Evolutionary conservation across 257 asterid genomes (phyloP).

Genomic region (Nicotiana attenuata): DNA sequence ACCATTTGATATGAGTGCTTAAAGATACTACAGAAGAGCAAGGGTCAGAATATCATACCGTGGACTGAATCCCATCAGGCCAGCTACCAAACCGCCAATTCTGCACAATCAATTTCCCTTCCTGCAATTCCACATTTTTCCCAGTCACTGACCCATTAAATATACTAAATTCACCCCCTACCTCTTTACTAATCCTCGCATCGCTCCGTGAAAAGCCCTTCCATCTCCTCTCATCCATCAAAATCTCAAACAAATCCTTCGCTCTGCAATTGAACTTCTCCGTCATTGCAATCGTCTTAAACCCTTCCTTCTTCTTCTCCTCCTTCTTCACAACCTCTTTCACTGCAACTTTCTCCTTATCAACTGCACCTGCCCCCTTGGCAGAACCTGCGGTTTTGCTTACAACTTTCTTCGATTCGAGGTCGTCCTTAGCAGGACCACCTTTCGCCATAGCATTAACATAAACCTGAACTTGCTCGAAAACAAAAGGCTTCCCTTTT

Average conservation of each 20-base stretch:
- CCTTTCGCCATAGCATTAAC: slow-evolving; percentile 72
- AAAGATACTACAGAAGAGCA: too few relatives aligned
- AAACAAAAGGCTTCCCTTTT: slow-evolving; percentile 69
- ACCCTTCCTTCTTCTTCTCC: slow-evolving; percentile 75
- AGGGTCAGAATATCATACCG: slow-evolving; percentile 32
- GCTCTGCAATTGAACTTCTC: slow-evolving; percentile 85
- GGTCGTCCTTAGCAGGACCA: slow-evolving; percentile 88
- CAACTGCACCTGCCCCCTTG: slow-evolving; percentile 22
- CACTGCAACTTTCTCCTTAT: slow-evolving; percentile 36
- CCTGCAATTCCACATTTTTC: slow-evolving; percentile 70
- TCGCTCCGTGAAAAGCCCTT: slow-evolving; percentile 90
- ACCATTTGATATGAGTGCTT: too few relatives aligned
- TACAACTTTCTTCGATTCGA: slow-evolving; percentile 58
- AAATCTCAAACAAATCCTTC: slow-evolving; percentile 72
- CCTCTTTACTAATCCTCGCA: slow-evolving; percentile 81
- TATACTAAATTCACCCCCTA: slow-evolving; percentile 78
- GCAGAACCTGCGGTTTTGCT: too few relatives aligned
- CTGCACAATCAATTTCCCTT: slow-evolving; percentile 76
- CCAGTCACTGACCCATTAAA: slow-evolving; percentile 89
- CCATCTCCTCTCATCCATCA: slow-evolving; percentile 99
- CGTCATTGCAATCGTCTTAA: slow-evolving; percentile 80
- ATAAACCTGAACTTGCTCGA: slow-evolving; percentile 57
- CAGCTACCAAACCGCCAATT: slow-evolving; percentile 92
- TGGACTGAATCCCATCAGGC: slow-evolving; percentile 78
- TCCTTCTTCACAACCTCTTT: slow-evolving; percentile 19